Percentiles rank a stretch among this genome's conserved stretches.
Evolutionary conservation across 1,139 yeast genomes (phyloP).

Genomic region (Blastobotrys persicus): DNA sequence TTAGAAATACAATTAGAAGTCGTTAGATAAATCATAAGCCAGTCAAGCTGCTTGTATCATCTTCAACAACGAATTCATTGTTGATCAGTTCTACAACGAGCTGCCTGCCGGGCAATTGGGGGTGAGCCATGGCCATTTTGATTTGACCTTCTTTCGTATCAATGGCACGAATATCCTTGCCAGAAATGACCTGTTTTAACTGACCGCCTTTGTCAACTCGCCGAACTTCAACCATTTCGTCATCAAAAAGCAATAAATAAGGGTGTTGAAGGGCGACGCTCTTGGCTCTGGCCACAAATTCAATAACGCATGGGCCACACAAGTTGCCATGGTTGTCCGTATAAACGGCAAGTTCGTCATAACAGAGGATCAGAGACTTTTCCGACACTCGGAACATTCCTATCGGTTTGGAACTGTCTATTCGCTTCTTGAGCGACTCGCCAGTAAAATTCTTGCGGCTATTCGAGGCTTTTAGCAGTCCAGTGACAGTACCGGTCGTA

Average conservation of each 20-base stretch:
- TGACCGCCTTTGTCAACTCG: constrained; percentile 46
- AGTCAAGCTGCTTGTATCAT: constrained; percentile 31
- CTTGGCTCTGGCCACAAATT: constrained; percentile 62
- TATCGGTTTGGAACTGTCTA: constrained; percentile 47
- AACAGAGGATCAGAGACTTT: constrained; percentile 60
- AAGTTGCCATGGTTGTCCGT: constrained; percentile 66
- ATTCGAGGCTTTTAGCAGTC: constrained; percentile 19
- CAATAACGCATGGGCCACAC: constrained; percentile 54
- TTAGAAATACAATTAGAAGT: constrained; percentile 3
- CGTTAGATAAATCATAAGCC: constrained; percentile 24
- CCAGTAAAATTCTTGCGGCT: constrained; percentile 12
- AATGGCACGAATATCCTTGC: constrained; percentile 55
- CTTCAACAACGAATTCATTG: constrained; percentile 37
- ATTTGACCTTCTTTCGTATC: constrained; percentile 47
- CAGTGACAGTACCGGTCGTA: constrained; percentile 18
- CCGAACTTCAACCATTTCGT: constrained; percentile 69
- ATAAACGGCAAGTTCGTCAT: constrained; percentile 70
- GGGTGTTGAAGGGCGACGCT: constrained; percentile 57
- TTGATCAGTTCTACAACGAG: constrained; percentile 41
- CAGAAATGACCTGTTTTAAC: constrained; percentile 70
- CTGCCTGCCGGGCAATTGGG: constrained; percentile 63
- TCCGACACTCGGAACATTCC: constrained; percentile 61
- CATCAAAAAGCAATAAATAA: constrained; percentile 59
- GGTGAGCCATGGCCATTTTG: constrained; percentile 66
- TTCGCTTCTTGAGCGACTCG: constrained; percentile 27